phyloP scores from a whole-genome alignment of 2,329 filamentous ascomycete genomes.

The Volutella citrinella region DNA sequence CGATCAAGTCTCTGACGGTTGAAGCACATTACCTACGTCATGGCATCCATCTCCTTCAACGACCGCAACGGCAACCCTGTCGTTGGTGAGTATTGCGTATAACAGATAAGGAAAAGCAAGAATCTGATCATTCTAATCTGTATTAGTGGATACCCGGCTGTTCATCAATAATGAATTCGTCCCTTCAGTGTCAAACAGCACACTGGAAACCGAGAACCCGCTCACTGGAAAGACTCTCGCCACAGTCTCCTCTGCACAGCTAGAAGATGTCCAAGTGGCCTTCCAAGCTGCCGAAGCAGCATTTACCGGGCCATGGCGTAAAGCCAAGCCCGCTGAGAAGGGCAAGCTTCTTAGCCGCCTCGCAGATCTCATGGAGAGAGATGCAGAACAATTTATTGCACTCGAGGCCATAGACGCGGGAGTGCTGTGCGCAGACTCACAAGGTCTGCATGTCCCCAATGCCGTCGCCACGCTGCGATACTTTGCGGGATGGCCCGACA shows the following conservation, averaged over 20 bases:
- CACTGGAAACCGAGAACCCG: slow-evolving; percentile 4
- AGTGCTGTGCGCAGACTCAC: slow-evolving; percentile 16
- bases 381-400: slow-evolving; percentile 38
- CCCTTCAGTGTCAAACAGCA: neutral
- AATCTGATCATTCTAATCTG: too few species aligned
- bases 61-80: too few species aligned
- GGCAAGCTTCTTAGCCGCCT: slow-evolving; percentile 58
- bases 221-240: slow-evolving; percentile 1
- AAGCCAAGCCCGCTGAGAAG: neutral
- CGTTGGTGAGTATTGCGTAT: too few species aligned
- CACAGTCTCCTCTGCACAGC: slow-evolving; percentile 3
- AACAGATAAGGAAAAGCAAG: too few species aligned
- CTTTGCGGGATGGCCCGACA: slow-evolving; percentile 12
- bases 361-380: slow-evolving; percentile 58
- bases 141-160: too few species aligned
- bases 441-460: slow-evolving; percentile 14
- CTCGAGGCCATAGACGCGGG: slow-evolving; percentile 68
- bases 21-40: too few species aligned
- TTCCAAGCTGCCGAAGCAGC: slow-evolving; percentile 2
- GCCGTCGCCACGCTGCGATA: slow-evolving; percentile 14
- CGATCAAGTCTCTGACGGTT: too few species aligned
- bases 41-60: too few species aligned
- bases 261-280: slow-evolving; percentile 1
- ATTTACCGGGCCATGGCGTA: slow-evolving; percentile 2
- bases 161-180: slow-evolving; percentile 8